phyloP scores from a whole-genome alignment of 2,329 filamentous ascomycete genomes.

The Bipolaris zeicola region DNA sequence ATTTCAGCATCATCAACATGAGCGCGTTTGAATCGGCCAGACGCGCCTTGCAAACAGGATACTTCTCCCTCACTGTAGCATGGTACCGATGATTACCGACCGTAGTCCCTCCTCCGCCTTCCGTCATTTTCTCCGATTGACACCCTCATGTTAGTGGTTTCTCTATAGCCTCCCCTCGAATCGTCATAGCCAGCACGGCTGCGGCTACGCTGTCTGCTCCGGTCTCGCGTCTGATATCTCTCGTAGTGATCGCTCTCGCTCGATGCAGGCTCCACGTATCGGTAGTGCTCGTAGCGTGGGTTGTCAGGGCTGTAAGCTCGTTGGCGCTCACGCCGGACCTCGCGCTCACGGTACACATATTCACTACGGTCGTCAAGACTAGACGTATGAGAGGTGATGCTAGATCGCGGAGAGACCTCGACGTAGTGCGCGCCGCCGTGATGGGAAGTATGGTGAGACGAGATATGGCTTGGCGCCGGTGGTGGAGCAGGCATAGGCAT shows the following conservation, averaged over 20 bases:
- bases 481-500: slow-evolving; percentile 38
- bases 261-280: slow-evolving; percentile 52
- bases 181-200: slow-evolving; percentile 39
- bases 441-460: slow-evolving; percentile 20
- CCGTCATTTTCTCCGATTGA: background rate
- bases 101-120: slow-evolving; percentile 1
- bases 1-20: background rate
- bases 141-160: slow-evolving; percentile 43
- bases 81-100: background rate
- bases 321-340: slow-evolving; percentile 51
- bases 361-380: slow-evolving; percentile 40
- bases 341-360: slow-evolving; percentile 53
- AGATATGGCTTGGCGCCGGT: slow-evolving; percentile 29
- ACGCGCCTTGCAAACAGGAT: background rate
- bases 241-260: slow-evolving; percentile 39
- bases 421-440: slow-evolving; percentile 49
- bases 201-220: slow-evolving; percentile 38
- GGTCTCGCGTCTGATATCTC: slow-evolving; percentile 29
- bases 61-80: background rate
- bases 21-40: background rate
- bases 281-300: slow-evolving; percentile 53
- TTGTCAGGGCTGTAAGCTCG: slow-evolving; percentile 42
- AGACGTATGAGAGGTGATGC: slow-evolving; percentile 38
- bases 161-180: slow-evolving; percentile 33
- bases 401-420: slow-evolving; percentile 51